A percentile compares a stretch with the other conserved stretches of the same genome.
Conservation (phyloP, 179 eudicot genomes). For the Dionaea muscipula region DNA sequence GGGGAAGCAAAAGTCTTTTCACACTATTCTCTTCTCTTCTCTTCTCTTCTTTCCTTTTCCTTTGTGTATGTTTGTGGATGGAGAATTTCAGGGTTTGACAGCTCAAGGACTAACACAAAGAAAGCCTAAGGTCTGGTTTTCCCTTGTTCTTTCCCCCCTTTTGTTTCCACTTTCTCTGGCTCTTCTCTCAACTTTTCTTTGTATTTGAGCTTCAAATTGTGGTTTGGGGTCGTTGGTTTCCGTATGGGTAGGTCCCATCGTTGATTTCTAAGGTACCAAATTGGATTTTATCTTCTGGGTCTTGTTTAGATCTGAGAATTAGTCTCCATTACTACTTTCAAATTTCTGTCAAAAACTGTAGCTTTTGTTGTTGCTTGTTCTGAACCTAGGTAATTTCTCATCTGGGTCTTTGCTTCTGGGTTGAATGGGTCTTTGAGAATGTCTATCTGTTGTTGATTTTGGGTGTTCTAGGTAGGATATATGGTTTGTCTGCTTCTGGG, state of each 20-base stretch:
- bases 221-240: not conserved
- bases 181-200: not conserved
- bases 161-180: not conserved
- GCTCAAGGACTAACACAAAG: no score
- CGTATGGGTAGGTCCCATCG: not conserved
- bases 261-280: not conserved
- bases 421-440: not conserved
- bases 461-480: not conserved
- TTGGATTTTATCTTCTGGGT: conserved; percentile 5
- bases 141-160: not conserved
- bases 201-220: not conserved
- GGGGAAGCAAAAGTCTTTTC: conserved; percentile 2
- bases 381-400: not conserved
- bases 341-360: no score
- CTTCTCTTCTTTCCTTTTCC: no score
- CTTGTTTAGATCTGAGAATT: not conserved
- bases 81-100: conserved; percentile 15
- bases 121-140: conserved; percentile 2
- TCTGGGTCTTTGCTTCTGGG: conserved; percentile 3
- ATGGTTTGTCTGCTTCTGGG: not conserved
- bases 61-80: not conserved
- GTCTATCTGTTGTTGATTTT: conserved; percentile 3
- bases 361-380: not conserved
- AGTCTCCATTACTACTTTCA: not conserved
- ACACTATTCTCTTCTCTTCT: conserved; percentile 8